phyloP scores from a whole-genome alignment of 768 basidiomycete species.

The Solioccasus polychromus region DNA sequence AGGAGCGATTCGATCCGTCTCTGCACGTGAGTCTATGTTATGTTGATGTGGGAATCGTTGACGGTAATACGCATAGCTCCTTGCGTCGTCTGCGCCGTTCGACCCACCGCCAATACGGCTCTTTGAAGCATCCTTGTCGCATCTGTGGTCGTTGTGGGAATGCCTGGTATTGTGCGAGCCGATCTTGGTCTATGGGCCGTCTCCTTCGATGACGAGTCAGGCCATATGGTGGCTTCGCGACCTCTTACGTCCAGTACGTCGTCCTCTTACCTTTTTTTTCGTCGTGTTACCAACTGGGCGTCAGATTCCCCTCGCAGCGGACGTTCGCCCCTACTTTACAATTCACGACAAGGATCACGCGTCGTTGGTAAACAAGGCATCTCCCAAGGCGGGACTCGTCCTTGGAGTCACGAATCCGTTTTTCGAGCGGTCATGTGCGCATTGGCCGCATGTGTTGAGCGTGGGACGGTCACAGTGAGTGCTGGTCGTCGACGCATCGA shows the following conservation, averaged over 20 bases:
- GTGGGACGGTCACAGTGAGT: constrained; percentile 54
- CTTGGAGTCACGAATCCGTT: constrained; percentile 89
- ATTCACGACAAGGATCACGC: constrained; percentile 90
- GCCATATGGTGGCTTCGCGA: constrained; percentile 92
- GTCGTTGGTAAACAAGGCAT: constrained; percentile 72
- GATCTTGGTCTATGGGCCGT: constrained; percentile 75
- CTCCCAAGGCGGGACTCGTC: constrained; percentile 73
- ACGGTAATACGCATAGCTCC: constrained; percentile 58
- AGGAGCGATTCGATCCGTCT: constrained; percentile 50
- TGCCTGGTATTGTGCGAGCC: constrained; percentile 90
- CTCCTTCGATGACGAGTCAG: constrained; percentile 80
- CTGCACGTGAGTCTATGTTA: constrained; percentile 40
- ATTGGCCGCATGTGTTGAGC: constrained; percentile 85
- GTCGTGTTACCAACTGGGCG: too few species aligned
- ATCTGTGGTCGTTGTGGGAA: constrained; percentile 91
- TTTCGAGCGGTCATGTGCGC: constrained; percentile 71
- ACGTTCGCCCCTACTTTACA: constrained; percentile 93
- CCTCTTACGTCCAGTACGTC: constrained; percentile 73
- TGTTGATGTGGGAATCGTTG: too few species aligned
- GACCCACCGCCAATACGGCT: constrained; percentile 55
- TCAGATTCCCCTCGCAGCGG: constrained; percentile 84
- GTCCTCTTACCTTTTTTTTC: background rate
- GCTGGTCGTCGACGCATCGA: too few species aligned
- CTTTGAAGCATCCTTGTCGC: constrained; percentile 61
- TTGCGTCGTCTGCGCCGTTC: constrained; percentile 62